These are phyloP conservation scores for Leptographium procerum DNA, from an alignment of 2,329 filamentous ascomycete genomes.

Conservation along the genomic window DNA sequence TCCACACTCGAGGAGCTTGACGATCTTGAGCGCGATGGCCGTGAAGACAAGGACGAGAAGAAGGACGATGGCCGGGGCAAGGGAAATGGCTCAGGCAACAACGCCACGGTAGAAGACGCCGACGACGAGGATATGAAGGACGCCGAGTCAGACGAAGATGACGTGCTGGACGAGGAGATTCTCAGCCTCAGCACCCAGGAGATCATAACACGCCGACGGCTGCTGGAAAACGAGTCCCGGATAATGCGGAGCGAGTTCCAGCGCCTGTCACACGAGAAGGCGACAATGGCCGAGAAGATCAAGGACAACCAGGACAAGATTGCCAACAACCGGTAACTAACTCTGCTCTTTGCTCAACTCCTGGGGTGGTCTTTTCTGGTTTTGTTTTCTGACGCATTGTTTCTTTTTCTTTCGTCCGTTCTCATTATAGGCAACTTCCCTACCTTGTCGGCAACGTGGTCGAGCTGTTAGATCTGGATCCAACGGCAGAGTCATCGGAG, in stretches of 20 bases:
- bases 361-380: background rate
- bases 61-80: slow-evolving; percentile 21
- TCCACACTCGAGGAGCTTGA: slow-evolving; percentile 88
- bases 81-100: slow-evolving; percentile 23
- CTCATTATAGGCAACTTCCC: slow-evolving; percentile 70
- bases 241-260: slow-evolving; percentile 99
- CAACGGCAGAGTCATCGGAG: slow-evolving; percentile 88
- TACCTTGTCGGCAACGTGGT: slow-evolving; percentile 98
- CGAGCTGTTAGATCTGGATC: slow-evolving; percentile 91
- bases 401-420: too few species aligned
- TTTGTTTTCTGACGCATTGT: background rate
- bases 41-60: slow-evolving; percentile 44
- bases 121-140: slow-evolving; percentile 90
- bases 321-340: slow-evolving; percentile 77
- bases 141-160: slow-evolving; percentile 60
- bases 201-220: slow-evolving; percentile 77
- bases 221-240: slow-evolving; percentile 93
- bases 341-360: background rate
- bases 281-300: slow-evolving; percentile 95
- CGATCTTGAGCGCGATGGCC: slow-evolving; percentile 70
- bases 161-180: slow-evolving; percentile 87
- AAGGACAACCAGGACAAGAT: slow-evolving; percentile 99
- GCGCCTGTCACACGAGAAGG: slow-evolving; percentile 87
- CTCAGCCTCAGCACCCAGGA: slow-evolving; percentile 87
- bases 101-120: slow-evolving; percentile 35